Conservation (phyloP, 2,329 filamentous ascomycete genomes). For the Aspergillus piperis region DNA sequence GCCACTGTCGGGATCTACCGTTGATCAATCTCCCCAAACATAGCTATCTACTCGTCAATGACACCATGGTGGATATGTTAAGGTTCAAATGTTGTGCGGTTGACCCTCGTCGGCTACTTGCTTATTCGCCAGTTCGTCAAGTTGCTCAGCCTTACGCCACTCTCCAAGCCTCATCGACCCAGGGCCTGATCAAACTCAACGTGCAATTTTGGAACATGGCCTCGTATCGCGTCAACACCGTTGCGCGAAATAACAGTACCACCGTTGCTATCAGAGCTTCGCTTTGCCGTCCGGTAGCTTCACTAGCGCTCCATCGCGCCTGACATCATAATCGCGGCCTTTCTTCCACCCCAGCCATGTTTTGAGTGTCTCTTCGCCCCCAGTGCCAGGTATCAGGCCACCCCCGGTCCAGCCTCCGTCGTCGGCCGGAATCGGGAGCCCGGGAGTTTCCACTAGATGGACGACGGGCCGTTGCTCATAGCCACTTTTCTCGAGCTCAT, state of each 20-base stretch:
- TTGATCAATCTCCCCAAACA: neutral
- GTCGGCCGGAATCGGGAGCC: conserved; percentile 58
- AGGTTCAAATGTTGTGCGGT: neutral
- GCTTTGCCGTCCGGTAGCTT: conserved; percentile 41
- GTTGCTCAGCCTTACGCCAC: conserved; percentile 3
- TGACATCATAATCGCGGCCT: conserved; percentile 70
- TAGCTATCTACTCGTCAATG: neutral
- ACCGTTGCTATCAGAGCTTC: conserved; percentile 27
- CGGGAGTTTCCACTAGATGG: conserved; percentile 67
- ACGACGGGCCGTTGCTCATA: conserved; percentile 52
- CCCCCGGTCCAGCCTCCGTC: conserved; percentile 68
- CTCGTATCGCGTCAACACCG: neutral
- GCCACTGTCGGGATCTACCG: neutral
- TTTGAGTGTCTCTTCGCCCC: conserved; percentile 68
- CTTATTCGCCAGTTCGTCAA: neutral
- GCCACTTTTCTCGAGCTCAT: conserved; percentile 65
- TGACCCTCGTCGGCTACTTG: neutral
- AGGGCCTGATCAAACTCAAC: neutral
- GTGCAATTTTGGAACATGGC: neutral
- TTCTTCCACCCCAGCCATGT: conserved; percentile 77
- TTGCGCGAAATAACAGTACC: neutral
- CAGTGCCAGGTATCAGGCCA: conserved; percentile 65
- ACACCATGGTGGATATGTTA: neutral
- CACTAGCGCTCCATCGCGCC: conserved; percentile 61
- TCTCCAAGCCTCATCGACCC: conserved; percentile 1